Conservation (phyloP, 495 filamentous ascomycete genomes). For the Penicillium malachiteum region DNA sequence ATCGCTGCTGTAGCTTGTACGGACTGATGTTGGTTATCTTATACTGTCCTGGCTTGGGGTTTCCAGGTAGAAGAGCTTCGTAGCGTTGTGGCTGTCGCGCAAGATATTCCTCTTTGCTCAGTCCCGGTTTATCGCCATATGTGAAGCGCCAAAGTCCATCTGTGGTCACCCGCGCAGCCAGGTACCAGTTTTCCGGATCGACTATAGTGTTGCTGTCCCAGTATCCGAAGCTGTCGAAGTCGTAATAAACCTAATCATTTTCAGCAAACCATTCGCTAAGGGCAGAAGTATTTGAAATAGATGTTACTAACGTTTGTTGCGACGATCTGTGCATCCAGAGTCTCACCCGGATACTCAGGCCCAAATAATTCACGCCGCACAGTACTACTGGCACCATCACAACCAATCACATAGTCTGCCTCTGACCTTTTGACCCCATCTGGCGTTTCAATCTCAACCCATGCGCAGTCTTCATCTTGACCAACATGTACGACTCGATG, state of each 20-base stretch:
- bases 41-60: constrained; percentile 58
- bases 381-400: constrained; percentile 58
- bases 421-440: constrained; percentile 39
- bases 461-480: constrained; percentile 49
- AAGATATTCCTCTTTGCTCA: constrained; percentile 52
- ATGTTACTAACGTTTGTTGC: constrained; percentile 57
- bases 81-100: constrained; percentile 53
- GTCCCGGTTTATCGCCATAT: constrained; percentile 53
- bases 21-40: constrained; percentile 53
- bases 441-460: constrained; percentile 49
- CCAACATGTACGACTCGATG: constrained; percentile 49
- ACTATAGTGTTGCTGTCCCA: constrained; percentile 60
- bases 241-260: constrained; percentile 58
- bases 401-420: constrained; percentile 58
- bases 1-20: constrained; percentile 63
- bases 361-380: constrained; percentile 57
- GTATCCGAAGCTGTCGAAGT: constrained; percentile 54
- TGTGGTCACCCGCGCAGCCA: constrained; percentile 56
- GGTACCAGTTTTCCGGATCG: constrained; percentile 59
- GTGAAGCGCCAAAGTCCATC: constrained; percentile 62
- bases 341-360: constrained; percentile 57
- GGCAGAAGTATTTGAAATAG: too few relatives aligned
- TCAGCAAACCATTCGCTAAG: too few relatives aligned
- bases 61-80: constrained; percentile 56
- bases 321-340: constrained; percentile 57